Percentiles rank a stretch among this genome's conserved stretches.
Evolutionary conservation across 345 rosid genomes (phyloP).

Genomic region (Clarkia xantiana): DNA sequence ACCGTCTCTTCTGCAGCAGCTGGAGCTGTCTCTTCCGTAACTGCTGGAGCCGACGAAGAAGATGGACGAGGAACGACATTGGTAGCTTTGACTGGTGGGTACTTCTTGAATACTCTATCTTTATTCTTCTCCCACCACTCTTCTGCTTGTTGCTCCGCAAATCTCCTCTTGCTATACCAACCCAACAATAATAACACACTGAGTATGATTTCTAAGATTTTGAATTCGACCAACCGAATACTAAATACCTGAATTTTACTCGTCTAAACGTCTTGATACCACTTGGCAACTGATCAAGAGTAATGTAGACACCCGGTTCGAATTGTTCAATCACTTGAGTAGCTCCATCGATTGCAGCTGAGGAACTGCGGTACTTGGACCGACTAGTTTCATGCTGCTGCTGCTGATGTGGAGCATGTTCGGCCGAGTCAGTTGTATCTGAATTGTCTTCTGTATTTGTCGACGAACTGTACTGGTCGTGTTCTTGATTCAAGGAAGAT

Average conservation of each 20-base stretch:
- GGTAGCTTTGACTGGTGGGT: slow-evolving; percentile 23
- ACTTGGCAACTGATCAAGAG: slow-evolving; percentile 31
- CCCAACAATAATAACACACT: background rate
- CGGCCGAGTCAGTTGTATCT: slow-evolving; percentile 10
- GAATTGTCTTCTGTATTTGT: background rate
- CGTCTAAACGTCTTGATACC: slow-evolving; percentile 74
- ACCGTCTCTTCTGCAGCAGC: too few species aligned
- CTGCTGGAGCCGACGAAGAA: slow-evolving; percentile 1
- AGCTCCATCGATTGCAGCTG: slow-evolving; percentile 21
- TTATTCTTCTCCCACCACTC: slow-evolving; percentile 85
- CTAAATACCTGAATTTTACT: slow-evolving; percentile 74
- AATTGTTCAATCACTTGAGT: slow-evolving; percentile 63
- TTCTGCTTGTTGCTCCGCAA: slow-evolving; percentile 65
- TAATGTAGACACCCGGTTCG: slow-evolving; percentile 85
- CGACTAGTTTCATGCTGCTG: slow-evolving; percentile 16
- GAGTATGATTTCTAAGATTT: too few species aligned
- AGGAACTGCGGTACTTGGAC: slow-evolving; percentile 14
- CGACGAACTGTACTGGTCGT: slow-evolving; percentile 13
- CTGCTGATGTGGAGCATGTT: slow-evolving; percentile 14
- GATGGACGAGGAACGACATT: slow-evolving; percentile 15
- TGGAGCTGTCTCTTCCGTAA: too few species aligned
- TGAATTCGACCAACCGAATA: too few species aligned
- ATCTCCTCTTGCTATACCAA: slow-evolving; percentile 59
- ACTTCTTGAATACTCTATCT: slow-evolving; percentile 59
- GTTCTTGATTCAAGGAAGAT: slow-evolving; percentile 14